Evolutionary conservation across 2,329 filamentous ascomycete species (phyloP).

Genomic region (Epichloe hybrida): DNA sequence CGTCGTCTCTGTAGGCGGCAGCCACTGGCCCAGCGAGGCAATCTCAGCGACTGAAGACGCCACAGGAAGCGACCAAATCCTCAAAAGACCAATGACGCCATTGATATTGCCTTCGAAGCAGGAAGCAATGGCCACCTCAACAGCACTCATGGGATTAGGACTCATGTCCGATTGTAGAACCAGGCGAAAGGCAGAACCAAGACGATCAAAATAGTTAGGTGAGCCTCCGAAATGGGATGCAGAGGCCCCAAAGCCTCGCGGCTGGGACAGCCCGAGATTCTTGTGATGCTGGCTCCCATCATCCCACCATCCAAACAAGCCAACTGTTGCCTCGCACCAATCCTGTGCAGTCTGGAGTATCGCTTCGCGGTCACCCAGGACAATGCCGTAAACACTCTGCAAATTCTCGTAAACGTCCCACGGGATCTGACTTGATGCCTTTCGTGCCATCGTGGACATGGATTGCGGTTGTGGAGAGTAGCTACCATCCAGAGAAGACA

Average conservation of each 20-base stretch:
- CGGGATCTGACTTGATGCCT: conserved; percentile 74
- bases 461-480: conserved; percentile 32
- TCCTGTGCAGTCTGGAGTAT: conserved; percentile 70
- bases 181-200: conserved; percentile 58
- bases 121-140: conserved; percentile 72
- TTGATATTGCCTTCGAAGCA: conserved; percentile 73
- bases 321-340: conserved; percentile 82
- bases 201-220: conserved; percentile 59
- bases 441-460: conserved; percentile 54
- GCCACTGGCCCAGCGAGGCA: conserved; percentile 71
- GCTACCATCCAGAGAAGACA: conserved; percentile 19
- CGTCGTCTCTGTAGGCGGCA: conserved; percentile 33
- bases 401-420: conserved; percentile 85
- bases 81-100: conserved; percentile 59
- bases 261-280: conserved; percentile 25
- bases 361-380: conserved; percentile 61
- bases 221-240: conserved; percentile 34
- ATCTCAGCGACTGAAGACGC: conserved; percentile 71
- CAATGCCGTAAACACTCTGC: conserved; percentile 64
- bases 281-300: conserved; percentile 46
- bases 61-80: conserved; percentile 68
- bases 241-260: conserved; percentile 23
- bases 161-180: conserved; percentile 57
- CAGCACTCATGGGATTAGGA: conserved; percentile 59
- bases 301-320: conserved; percentile 84